Evolutionary conservation across 352 stramenopile genomes (phyloP), one percentile per base, ranked within the genome.

Genomic region (Globisporangium takayamanum): DNA sequence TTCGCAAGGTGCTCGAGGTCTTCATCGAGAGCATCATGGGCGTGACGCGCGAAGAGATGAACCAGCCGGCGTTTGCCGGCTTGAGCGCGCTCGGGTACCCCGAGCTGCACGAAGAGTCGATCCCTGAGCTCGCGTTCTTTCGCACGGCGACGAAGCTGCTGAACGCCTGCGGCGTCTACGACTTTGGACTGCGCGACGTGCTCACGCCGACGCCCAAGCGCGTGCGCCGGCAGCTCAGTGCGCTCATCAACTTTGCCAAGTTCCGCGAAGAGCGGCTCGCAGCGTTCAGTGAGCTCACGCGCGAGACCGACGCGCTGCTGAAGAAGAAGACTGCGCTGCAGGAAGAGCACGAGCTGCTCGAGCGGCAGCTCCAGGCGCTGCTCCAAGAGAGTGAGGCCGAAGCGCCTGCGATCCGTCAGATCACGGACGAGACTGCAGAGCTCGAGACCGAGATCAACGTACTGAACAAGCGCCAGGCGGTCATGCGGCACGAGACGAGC

Each of bases 221-320:
- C 59, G 81, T 99, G 47, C 80, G 88, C 14, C 72, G 84, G 0
- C 93, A 98, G 64, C 78, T 99, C 37, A 98, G 90, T 59, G 97
- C 94, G 25, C 84, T 98, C 46, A 98, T 99, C 63, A 99, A 99
- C 79, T 98, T 99, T 72, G 79, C 90, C 55, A 98, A 97, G 67
- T 99, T 98, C 69, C 78, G 94, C 18, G 92, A 99, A 57, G 95
- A 98, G 62, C 88, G 92, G 12, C 61, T 98, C 26, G 67, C 66
- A 1, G 68, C 92, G 15, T 97, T 98, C 60, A 71, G 67, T 5
- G 76, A 95, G 16, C 70, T 96, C 41, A 91, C 74, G 36, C 71
- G 79, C n/a, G 70, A 93, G 60, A 86, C 89, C 2, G 84, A 94
- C 44, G 63, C 75, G 51, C 56, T 82, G 41, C 55, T 78, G n/a